A percentile compares a stretch with the other conserved stretches of the same genome.
These are phyloP conservation scores for Puccinellia tenuiflora DNA, from an alignment of 176 grass and related monocot species.

Conservation along the genomic window DNA sequence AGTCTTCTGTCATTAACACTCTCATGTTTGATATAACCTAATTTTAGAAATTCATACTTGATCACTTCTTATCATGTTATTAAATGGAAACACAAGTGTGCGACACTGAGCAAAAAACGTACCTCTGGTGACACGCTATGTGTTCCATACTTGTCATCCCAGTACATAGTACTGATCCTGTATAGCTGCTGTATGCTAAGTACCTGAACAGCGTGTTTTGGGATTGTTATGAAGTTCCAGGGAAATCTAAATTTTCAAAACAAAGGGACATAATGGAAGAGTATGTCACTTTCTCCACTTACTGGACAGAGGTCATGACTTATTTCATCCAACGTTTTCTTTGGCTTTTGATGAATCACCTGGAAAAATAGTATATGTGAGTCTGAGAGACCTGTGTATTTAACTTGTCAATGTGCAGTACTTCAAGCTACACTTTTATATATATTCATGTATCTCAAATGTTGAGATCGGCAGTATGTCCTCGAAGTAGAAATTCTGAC, in stretches of 20 bases:
- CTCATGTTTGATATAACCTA: constrained; percentile 99
- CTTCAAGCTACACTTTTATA: constrained; percentile 1
- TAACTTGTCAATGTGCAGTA: constrained; percentile 4
- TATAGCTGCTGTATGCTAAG: constrained; percentile 99
- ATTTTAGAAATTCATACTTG: not conserved
- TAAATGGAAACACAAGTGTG: not conserved
- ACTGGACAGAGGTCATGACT: constrained; percentile 98
- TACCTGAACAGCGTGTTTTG: constrained; percentile 49
- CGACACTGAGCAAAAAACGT: constrained; percentile 15
- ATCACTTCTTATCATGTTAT: constrained; percentile 18
- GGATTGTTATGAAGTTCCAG: constrained; percentile 24
- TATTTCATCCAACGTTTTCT: constrained; percentile 98
- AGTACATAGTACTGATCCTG: constrained; percentile 99
- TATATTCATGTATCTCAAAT: constrained; percentile 2
- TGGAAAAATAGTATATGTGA: constrained; percentile 37
- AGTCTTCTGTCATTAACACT: constrained; percentile 95
- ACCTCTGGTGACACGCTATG: constrained; percentile 95
- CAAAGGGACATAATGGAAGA: not conserved
- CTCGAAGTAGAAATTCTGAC: not conserved
- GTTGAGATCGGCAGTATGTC: not conserved
- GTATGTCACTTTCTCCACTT: constrained; percentile 23
- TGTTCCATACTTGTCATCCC: constrained; percentile 98
- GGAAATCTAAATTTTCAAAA: not conserved
- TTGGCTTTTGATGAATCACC: constrained; percentile 99
- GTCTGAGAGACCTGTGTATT: constrained; percentile 16